These are phyloP conservation scores for Chlorella vulgaris DNA, from an alignment of 139 green algal species.

Conservation along the genomic window DNA sequence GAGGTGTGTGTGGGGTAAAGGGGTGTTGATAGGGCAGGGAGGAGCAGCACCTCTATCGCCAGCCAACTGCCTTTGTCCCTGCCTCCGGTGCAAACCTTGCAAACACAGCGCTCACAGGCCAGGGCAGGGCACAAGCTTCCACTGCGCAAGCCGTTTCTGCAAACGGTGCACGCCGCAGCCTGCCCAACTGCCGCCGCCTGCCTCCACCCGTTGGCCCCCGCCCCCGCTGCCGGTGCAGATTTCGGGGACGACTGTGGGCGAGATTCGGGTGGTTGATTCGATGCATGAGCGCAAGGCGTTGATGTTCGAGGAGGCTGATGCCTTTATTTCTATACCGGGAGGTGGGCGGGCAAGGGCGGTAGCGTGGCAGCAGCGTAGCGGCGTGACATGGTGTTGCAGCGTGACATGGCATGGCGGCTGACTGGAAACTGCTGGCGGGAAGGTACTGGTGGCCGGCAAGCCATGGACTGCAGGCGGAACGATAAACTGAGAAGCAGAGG, in stretches of 20 bases:
- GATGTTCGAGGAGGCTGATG: constrained; percentile 81
- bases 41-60: no score
- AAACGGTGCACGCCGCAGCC: neutral
- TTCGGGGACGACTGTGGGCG: constrained; percentile 50
- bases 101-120: no score
- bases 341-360: neutral
- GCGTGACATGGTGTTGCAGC: no score
- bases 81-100: no score
- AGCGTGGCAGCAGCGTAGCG: neutral
- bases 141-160: no score
- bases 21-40: neutral
- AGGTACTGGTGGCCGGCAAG: no score
- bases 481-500: no score
- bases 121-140: no score
- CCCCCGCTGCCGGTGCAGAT: constrained; percentile 31
- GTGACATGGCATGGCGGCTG: no score
- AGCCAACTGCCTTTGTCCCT: no score
- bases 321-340: constrained; percentile 84
- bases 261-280: constrained; percentile 63
- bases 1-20: constrained; percentile 37
- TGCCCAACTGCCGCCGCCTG: neutral
- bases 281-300: constrained; percentile 87
- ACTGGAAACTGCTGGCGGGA: no score
- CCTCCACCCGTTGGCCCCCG: neutral
- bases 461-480: no score